phyloP scores from a whole-genome alignment of 139 green algal species.

The Chlamydomonas incerta region DNA sequence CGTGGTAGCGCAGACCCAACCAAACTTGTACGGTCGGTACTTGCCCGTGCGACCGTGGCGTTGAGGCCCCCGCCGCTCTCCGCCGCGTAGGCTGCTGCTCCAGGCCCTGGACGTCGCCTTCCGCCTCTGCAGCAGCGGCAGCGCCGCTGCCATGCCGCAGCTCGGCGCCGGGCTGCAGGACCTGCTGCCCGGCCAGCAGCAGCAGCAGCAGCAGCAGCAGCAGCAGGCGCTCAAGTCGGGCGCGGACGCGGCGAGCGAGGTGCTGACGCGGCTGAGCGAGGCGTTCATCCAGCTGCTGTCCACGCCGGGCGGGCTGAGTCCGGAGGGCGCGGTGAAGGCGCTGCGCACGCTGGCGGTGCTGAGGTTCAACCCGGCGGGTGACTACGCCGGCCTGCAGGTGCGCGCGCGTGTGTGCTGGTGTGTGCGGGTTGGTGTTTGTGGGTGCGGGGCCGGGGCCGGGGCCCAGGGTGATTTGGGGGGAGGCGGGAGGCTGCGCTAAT shows the following conservation, averaged over 20 bases:
- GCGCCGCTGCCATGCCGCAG: too few relatives aligned
- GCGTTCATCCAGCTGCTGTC: slow-evolving; percentile 28
- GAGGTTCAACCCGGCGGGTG: slow-evolving; percentile 25
- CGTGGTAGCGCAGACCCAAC: too few relatives aligned
- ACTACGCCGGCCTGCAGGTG: slow-evolving; percentile 27
- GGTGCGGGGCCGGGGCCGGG: too few relatives aligned
- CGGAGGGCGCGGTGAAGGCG: slow-evolving; percentile 23
- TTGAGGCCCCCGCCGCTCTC: neutral
- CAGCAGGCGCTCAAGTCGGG: neutral
- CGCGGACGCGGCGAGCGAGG: neutral
- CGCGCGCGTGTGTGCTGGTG: too few relatives aligned
- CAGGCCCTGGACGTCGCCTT: slow-evolving; percentile 12
- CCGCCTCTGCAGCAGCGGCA: neutral
- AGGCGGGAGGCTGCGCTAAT: too few relatives aligned
- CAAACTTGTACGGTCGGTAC: too few relatives aligned
- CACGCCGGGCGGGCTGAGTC: neutral
- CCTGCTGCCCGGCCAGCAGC: too few relatives aligned
- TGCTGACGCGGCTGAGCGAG: slow-evolving; percentile 16
- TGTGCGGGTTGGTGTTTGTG: too few relatives aligned
- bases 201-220: too few relatives aligned
- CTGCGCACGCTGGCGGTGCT: slow-evolving; percentile 19
- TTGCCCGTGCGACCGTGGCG: too few relatives aligned
- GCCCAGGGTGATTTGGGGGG: too few relatives aligned
- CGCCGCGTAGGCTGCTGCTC: slow-evolving; percentile 6
- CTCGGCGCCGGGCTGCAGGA: too few relatives aligned